Conservation (phyloP, 2,329 filamentous ascomycete species). For the Pseudopithomyces maydicus region DNA sequence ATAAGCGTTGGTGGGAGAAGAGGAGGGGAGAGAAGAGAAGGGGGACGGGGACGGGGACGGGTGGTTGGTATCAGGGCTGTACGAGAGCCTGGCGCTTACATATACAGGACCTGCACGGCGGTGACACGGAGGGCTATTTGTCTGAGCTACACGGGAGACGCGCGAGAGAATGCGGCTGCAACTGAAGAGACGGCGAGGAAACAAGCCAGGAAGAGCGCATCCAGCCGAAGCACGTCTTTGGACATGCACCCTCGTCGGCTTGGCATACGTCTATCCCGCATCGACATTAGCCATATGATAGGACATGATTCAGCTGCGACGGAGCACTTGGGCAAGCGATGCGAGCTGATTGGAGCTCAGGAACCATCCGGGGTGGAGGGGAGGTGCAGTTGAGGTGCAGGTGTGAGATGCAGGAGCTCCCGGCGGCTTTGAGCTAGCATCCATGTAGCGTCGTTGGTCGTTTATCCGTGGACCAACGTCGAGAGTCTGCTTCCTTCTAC, state of each 20-base stretch:
- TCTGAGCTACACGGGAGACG: not conserved
- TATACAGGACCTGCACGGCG: constrained; percentile 10
- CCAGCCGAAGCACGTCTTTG: constrained; percentile 6
- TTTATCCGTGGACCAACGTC: not conserved
- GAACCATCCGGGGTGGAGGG: constrained; percentile 19
- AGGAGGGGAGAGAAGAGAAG: constrained; percentile 8
- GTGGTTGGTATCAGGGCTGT: constrained; percentile 19
- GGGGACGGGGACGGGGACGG: constrained; percentile 8
- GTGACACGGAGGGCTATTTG: not conserved
- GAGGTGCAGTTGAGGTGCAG: constrained; percentile 13
- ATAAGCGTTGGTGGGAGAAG: constrained; percentile 8
- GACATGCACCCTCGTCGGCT: constrained; percentile 32
- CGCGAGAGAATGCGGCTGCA: not conserved
- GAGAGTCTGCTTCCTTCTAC: not conserved
- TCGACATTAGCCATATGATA: constrained; percentile 46
- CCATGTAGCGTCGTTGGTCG: not conserved
- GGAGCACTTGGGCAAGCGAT: constrained; percentile 26
- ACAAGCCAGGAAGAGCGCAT: constrained; percentile 5
- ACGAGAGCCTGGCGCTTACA: constrained; percentile 21
- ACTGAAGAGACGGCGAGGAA: not conserved
- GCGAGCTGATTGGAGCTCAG: constrained; percentile 37
- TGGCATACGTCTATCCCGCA: constrained; percentile 29
- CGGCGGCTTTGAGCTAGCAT: constrained; percentile 1
- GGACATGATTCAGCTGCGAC: constrained; percentile 31
- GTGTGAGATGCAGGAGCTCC: constrained; percentile 7